Conservation (phyloP, 805 yeast species). For the Phaffomyces thermotolerans region DNA sequence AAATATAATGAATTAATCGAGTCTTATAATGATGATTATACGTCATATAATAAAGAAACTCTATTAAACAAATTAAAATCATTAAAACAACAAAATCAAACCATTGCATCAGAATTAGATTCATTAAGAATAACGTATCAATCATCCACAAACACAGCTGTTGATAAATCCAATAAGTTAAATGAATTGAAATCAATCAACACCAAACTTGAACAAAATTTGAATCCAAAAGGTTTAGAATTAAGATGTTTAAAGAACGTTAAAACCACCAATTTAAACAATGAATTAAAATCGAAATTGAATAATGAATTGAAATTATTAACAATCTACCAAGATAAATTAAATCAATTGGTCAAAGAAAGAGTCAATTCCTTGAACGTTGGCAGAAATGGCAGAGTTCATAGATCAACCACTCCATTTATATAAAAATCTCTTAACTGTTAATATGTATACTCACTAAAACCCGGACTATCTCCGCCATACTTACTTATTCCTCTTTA, state of each 20-base stretch:
- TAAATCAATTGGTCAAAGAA: constrained; percentile 17
- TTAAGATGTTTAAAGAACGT: constrained; percentile 18
- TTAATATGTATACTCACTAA: too few relatives aligned
- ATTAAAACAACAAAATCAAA: constrained; percentile 21
- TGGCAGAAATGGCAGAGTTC: constrained; percentile 24
- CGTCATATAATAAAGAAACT: constrained; percentile 25
- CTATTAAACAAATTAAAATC: constrained; percentile 7
- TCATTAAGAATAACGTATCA: constrained; percentile 37
- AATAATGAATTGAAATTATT: constrained; percentile 14
- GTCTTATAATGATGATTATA: too few relatives aligned
- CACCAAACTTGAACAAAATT: constrained; percentile 23
- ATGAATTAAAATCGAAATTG: constrained; percentile 6
- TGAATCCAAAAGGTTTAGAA: constrained; percentile 29
- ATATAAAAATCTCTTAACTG: too few relatives aligned
- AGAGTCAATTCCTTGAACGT: constrained; percentile 15
- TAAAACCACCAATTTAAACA: constrained; percentile 3
- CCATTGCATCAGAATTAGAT: not conserved
- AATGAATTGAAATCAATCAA: constrained; percentile 20
- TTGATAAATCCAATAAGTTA: constrained; percentile 30
- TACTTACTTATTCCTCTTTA: too few relatives aligned
- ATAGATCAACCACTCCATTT: constrained; percentile 24
- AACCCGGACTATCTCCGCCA: too few relatives aligned
- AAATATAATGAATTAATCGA: constrained; percentile 10
- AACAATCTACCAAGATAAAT: constrained; percentile 10
- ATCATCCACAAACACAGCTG: constrained; percentile 38